Base-by-base conservation (phyloP, 1,284 basidiomycete species). In the Sphaerobolus stellatus region DNA sequence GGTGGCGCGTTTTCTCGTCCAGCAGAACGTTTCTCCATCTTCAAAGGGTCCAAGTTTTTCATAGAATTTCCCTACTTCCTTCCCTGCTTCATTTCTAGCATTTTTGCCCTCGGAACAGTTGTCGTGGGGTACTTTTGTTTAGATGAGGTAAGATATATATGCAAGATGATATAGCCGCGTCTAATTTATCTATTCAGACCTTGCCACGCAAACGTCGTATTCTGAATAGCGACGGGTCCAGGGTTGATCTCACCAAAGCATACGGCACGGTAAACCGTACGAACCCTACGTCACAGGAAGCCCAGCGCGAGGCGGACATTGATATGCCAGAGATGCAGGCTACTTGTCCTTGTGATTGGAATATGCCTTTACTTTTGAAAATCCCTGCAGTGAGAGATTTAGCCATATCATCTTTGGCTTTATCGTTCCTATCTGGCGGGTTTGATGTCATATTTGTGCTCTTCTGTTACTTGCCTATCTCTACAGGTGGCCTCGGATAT, bases 361-460 rank as follows among this genome's bases (percentile, higher is more conserved):
- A 61, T 48, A 51, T 67, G 33, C 43, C 18, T 9, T 5, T 27
- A 16, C 46, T 59, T 24, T 41, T 59, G n/a, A 30, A 31, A 6
- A 48, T 49, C 7, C 56, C 56, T 31, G 31, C 43, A 30, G 30
- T 59, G 5, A 56, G 56, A 14, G 48, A 46, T 22, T 34, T 59
- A 24, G 30, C 47, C 29, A 27, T 53, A 45, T 27, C 53, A 24
- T 18, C 20, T 16, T 41, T 49, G 59, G 58, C 64, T 27, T 54
- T 67, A 46, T 59, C 57, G 18, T 56, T 67, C 52, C 56, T 60
- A 36, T 54, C 64, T 22, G 58, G 61, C 41, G 59, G 60, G 4
- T 67, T 64, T 51, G 64, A 67, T 52, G 61, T 62, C 14, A 56
- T 58, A 4, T 64, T 67, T 48, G 59, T 62, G 14, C 57, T 67